A percentile compares a stretch with the other conserved stretches of the same genome.
Evolutionary conservation across 208 protist species (phyloP).

Genomic region (Leptomonas pyrrhocoris): DNA sequence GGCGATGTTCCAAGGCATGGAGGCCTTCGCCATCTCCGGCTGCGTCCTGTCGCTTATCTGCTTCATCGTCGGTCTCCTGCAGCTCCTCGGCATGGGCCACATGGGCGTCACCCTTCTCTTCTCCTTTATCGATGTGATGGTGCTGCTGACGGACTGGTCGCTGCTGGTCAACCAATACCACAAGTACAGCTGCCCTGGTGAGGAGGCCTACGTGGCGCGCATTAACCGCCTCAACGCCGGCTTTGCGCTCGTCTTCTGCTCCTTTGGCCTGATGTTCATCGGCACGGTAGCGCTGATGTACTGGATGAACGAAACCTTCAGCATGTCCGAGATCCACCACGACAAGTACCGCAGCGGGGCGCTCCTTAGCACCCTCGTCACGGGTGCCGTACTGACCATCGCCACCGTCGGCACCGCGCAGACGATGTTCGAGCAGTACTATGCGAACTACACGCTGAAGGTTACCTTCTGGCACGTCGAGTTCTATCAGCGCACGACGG

Average conservation of each 20-base stretch:
- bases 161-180: slow-evolving; percentile 56
- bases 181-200: slow-evolving; percentile 51
- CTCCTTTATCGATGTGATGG: slow-evolving; percentile 27
- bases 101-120: slow-evolving; percentile 45
- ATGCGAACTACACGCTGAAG: slow-evolving; percentile 34
- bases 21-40: slow-evolving; percentile 47
- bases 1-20: slow-evolving; percentile 53
- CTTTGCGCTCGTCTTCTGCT: slow-evolving; percentile 41
- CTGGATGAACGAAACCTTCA: slow-evolving; percentile 38
- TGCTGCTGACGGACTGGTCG: slow-evolving; percentile 43
- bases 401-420: slow-evolving; percentile 44
- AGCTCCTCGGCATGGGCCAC: slow-evolving; percentile 42
- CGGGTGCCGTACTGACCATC: slow-evolving; percentile 32
- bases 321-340: slow-evolving; percentile 22
- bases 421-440: slow-evolving; percentile 54
- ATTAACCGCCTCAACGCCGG: slow-evolving; percentile 56
- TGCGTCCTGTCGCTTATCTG: slow-evolving; percentile 33
- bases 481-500: slow-evolving; percentile 31
- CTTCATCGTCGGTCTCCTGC: slow-evolving; percentile 42
- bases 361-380: slow-evolving; percentile 25
- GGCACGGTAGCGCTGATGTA: slow-evolving; percentile 32
- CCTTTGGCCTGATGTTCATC: slow-evolving; percentile 48
- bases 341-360: slow-evolving; percentile 20
- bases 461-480: slow-evolving; percentile 55
- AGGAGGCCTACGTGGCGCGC: slow-evolving; percentile 29